Evolutionary conservation across 805 yeast genomes (phyloP), one percentile per base, ranked within the genome.

Genomic region (Yamadazyma insecticola): DNA sequence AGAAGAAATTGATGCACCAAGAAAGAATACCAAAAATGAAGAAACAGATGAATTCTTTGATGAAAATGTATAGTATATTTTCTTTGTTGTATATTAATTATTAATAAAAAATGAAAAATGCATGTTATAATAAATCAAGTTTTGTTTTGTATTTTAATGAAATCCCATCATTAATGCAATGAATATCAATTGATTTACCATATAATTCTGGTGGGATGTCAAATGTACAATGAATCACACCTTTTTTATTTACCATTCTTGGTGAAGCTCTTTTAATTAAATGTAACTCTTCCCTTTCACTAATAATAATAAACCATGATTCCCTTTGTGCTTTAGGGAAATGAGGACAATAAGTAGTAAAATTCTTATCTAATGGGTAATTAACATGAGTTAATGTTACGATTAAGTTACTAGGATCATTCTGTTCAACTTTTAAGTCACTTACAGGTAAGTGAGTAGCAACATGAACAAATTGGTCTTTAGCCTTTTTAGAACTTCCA

Each of bases 271-370:
- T 74, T 48, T 85, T 86, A 26, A 90, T 60, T 24, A 81, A 66
- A 22, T 72, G 55, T 16, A 90, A 51, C 46, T 79, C 84, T 26
- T 70, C 70, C 2, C 55, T 62, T 39, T 78, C 76, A 38, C 73
- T 61, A 7, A 79, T 44, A 28, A 90, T 72, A 7, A 79, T 72
- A 53, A 90, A 86, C 97, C 98, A 92, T 0, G 94, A 77, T 52
- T 92, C 97, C 48, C 87, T 80, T 57, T 92, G 98, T 2, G 78
- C 66, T 55, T 92, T 90, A 26, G 96, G 95, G 60, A 85, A 92
- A 45, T 74, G 75, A 2, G 94, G 90, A 35, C 89, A 68, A 47
- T 79, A 76, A 30, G 86, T 73, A 41, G 74, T 74, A 62, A 77
- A 83, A 26, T 81, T 88, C 3, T 63, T 60, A 40, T 71, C 74